phyloP scores from a whole-genome alignment of 805 yeast species.

The Candida loeiensis region DNA sequence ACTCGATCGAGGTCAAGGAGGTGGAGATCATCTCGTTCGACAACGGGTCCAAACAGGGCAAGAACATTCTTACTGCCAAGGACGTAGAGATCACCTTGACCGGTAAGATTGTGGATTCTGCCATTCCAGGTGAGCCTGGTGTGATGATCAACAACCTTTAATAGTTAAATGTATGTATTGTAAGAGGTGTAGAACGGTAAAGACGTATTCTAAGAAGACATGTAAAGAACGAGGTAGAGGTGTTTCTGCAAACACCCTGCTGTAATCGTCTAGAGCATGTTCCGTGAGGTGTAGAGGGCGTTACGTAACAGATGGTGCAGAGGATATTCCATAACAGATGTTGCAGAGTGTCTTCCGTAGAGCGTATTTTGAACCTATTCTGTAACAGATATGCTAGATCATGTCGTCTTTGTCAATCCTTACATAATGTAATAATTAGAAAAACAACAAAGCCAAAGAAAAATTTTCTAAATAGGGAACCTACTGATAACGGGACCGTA shows the following conservation, averaged over 20 bases:
- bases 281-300: no score
- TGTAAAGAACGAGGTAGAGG: no score
- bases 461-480: constrained; percentile 8
- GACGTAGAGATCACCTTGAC: constrained; percentile 60
- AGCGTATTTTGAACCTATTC: no score
- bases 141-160: constrained; percentile 66
- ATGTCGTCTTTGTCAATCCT: constrained; percentile 1
- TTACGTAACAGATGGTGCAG: no score
- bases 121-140: constrained; percentile 94
- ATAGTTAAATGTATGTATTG: neutral
- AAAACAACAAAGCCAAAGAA: constrained; percentile 6
- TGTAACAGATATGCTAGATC: no score
- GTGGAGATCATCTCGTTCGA: constrained; percentile 61
- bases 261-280: no score
- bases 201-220: no score
- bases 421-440: neutral
- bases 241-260: no score
- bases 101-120: constrained; percentile 70
- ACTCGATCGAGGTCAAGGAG: constrained; percentile 49
- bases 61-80: constrained; percentile 64
- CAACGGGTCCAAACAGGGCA: constrained; percentile 61
- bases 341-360: no score
- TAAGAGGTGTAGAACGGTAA: no score
- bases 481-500: constrained; percentile 3
- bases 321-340: no score